Conservation (phyloP, 2,329 filamentous ascomycete species). For the Fusarium phyllophilum region DNA sequence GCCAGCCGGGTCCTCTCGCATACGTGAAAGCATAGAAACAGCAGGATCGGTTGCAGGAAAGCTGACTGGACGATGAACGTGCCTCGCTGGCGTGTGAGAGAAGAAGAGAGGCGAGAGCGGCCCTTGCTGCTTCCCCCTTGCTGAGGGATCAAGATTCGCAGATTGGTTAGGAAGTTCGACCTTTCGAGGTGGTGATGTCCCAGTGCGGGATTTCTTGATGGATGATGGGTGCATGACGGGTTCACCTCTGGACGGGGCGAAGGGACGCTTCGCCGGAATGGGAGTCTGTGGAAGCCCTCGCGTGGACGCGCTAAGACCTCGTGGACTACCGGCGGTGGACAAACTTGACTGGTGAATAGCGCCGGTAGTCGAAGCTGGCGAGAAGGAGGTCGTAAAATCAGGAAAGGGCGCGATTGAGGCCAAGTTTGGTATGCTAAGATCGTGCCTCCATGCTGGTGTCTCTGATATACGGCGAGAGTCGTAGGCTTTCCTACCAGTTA, state of each 20-base stretch:
- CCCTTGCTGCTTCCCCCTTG: conserved; percentile 47
- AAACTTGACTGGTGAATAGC: conserved; percentile 38
- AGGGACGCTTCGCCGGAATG: conserved; percentile 42
- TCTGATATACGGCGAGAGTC: conserved; percentile 20
- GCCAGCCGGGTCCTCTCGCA: conserved; percentile 56
- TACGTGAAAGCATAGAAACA: conserved; percentile 58
- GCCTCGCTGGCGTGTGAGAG: conserved; percentile 55
- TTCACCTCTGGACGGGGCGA: conserved; percentile 36
- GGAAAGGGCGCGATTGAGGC: conserved; percentile 33
- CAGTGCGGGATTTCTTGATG: conserved; percentile 60
- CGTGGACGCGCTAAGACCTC: conserved; percentile 25
- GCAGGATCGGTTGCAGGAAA: conserved; percentile 55
- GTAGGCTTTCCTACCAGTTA: conserved; percentile 26
- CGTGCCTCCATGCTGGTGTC: conserved; percentile 38
- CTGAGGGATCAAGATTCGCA: conserved; percentile 37
- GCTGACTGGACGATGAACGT: conserved; percentile 51
- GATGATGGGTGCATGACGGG: conserved; percentile 49
- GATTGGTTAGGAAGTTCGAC: conserved; percentile 54
- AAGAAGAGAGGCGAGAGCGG: conserved; percentile 65
- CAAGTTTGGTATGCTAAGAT: conserved; percentile 31
- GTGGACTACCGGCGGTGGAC: conserved; percentile 25
- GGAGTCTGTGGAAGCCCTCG: conserved; percentile 31
- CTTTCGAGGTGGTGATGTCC: conserved; percentile 57
- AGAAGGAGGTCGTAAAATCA: conserved; percentile 13
- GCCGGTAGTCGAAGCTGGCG: conserved; percentile 22